Evolutionary conservation across 768 basidiomycete species (phyloP).

Genomic region (Leccinum longicurvipes): DNA sequence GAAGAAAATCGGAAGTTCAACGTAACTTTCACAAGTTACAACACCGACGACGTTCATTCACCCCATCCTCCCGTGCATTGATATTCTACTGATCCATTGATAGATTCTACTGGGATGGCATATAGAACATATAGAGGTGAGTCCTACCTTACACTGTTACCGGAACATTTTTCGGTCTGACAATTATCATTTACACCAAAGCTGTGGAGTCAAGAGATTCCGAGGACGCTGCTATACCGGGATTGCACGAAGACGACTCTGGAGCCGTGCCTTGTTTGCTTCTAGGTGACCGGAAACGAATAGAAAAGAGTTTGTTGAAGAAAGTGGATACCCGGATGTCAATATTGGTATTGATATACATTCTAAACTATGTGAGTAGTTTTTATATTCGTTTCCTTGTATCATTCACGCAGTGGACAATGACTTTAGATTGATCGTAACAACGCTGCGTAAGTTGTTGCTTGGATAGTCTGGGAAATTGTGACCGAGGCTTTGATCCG

Average conservation of each 20-base stretch:
- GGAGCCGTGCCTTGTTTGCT: background rate
- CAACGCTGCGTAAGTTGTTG: constrained; percentile 52
- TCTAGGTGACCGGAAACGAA: constrained; percentile 26
- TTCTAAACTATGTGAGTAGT: constrained; percentile 33
- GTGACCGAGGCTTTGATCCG: background rate
- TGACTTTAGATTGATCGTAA: constrained; percentile 60
- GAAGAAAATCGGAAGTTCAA: background rate
- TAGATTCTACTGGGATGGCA: constrained; percentile 6
- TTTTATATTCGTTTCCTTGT: background rate
- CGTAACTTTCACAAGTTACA: background rate
- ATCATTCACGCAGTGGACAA: background rate
- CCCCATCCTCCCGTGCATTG: background rate
- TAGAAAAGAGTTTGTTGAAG: constrained; percentile 43
- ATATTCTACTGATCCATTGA: background rate
- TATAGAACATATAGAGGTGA: constrained; percentile 6
- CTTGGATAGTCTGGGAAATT: background rate
- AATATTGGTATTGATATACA: constrained; percentile 34
- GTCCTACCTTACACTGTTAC: background rate
- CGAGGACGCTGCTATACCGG: background rate
- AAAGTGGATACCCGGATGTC: constrained; percentile 35
- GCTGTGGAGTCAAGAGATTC: constrained; percentile 5
- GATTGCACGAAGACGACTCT: background rate
- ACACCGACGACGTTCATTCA: background rate
- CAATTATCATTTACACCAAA: background rate
- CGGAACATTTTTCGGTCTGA: background rate